These are phyloP conservation scores for Mortierella sp. DNA, from an alignment of 371 early-diverging fungal genomes.

Conservation along the genomic window DNA sequence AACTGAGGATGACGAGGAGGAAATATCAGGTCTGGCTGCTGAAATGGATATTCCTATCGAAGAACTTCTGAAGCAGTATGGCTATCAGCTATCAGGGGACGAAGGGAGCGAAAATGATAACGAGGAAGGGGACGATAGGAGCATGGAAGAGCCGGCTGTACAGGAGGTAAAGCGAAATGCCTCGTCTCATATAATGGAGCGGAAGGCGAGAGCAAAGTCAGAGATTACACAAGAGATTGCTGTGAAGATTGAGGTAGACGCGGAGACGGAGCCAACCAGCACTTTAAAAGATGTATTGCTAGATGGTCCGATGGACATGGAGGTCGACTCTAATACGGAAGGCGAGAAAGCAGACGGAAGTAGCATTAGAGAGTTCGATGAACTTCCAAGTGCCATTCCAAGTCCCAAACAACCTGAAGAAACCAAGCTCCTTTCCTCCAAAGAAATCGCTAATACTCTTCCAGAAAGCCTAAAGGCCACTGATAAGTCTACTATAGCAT, in stretches of 20 bases:
- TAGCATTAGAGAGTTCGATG: constrained; percentile 23
- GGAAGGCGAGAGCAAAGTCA: background rate
- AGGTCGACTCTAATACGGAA: constrained; percentile 11
- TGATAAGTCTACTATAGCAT: background rate
- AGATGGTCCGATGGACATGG: constrained; percentile 15
- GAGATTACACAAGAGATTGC: background rate
- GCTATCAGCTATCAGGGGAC: constrained; percentile 33
- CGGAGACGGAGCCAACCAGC: background rate
- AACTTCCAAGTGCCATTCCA: constrained; percentile 9
- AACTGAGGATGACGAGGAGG: constrained; percentile 66
- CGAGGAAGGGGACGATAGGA: constrained; percentile 15
- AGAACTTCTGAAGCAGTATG: constrained; percentile 67
- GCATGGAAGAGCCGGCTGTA: constrained; percentile 31
- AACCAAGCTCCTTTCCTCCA: constrained; percentile 27
- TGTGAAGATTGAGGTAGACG: constrained; percentile 26
- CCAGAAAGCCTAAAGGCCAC: constrained; percentile 33
- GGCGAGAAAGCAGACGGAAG: constrained; percentile 15
- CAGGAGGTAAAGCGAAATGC: background rate
- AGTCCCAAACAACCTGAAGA: constrained; percentile 9
- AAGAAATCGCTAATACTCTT: constrained; percentile 49
- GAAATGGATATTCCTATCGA: constrained; percentile 73
- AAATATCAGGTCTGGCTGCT: constrained; percentile 62
- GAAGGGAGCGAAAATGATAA: constrained; percentile 39
- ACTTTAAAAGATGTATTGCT: constrained; percentile 31
- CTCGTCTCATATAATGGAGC: background rate